phyloP scores from a whole-genome alignment of 306 rosid genomes.

The Prunus dulcis region DNA sequence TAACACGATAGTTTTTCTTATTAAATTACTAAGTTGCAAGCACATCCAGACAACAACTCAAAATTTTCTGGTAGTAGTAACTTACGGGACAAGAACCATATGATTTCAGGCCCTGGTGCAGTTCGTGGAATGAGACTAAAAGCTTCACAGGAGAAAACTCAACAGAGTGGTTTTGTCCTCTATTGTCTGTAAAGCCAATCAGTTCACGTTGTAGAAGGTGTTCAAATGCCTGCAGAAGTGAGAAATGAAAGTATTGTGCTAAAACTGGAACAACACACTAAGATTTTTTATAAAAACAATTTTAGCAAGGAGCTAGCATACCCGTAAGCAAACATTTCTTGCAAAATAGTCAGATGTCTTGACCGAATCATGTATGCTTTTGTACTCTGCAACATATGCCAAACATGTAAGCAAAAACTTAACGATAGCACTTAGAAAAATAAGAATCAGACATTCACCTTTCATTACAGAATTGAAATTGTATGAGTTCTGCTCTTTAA shows the following conservation, averaged over 20 bases:
- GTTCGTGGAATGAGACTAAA: conserved; percentile 53
- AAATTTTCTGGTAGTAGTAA: conserved; percentile 5
- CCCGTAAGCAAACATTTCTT: conserved; percentile 74
- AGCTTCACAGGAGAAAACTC: conserved; percentile 81
- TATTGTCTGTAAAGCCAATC: conserved; percentile 68
- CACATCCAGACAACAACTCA: neutral
- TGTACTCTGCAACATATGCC: conserved; percentile 64
- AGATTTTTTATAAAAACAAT: conserved; percentile 13
- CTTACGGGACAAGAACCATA: conserved; percentile 79
- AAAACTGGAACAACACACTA: neutral
- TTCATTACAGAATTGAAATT: conserved; percentile 85
- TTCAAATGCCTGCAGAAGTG: conserved; percentile 77
- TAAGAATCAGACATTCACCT: conserved; percentile 45
- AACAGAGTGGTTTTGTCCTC: conserved; percentile 60
- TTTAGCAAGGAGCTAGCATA: conserved; percentile 25
- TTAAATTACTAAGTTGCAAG: neutral
- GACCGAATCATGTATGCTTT: conserved; percentile 57
- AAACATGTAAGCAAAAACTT: conserved; percentile 24
- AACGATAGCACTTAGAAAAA: conserved; percentile 13
- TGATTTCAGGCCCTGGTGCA: conserved; percentile 66
- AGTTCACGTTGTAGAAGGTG: conserved; percentile 75
- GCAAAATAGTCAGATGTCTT: conserved; percentile 63
- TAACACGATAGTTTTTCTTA: too few relatives aligned
- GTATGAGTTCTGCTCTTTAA: conserved; percentile 72
- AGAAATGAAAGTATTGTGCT: neutral